These are phyloP conservation scores for Phytophthora boehmeriae DNA, from an alignment of 352 stramenopile species.

Conservation along the genomic window DNA sequence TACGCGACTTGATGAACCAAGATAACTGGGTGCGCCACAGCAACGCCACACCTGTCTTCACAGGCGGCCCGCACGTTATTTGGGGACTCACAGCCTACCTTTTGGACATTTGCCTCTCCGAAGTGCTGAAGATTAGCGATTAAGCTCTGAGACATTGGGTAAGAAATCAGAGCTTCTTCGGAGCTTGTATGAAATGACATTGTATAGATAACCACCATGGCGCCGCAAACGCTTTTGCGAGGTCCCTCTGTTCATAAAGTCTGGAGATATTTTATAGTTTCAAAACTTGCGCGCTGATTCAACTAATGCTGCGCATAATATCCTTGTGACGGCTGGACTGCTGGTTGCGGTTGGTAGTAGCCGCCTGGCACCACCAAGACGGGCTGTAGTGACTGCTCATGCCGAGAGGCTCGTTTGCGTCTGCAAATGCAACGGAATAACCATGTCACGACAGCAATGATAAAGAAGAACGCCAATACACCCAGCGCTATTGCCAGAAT, in stretches of 20 bases:
- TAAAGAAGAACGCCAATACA: constrained; percentile 44
- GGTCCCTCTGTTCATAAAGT: constrained; percentile 10
- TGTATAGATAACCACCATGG: constrained; percentile 23
- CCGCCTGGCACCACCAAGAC: constrained; percentile 36
- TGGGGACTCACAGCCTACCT: constrained; percentile 98
- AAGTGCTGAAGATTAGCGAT: constrained; percentile 60
- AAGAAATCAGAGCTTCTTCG: constrained; percentile 5
- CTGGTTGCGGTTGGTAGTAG: constrained; percentile 37
- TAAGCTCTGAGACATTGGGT: constrained; percentile 8
- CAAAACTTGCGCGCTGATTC: constrained; percentile 13
- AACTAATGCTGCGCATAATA: constrained; percentile 34
- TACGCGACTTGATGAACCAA: constrained; percentile 87
- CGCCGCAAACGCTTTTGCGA: neutral
- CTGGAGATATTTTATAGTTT: constrained; percentile 32
- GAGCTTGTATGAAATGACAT: constrained; percentile 21
- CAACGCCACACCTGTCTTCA: constrained; percentile 94
- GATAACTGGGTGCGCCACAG: constrained; percentile 80
- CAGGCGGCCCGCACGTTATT: constrained; percentile 94
- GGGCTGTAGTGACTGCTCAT: constrained; percentile 34
- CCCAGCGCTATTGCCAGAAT: constrained; percentile 45
- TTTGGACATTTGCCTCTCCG: constrained; percentile 86
- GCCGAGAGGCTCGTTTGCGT: constrained; percentile 28
- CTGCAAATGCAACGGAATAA: constrained; percentile 34
- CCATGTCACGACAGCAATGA: constrained; percentile 37
- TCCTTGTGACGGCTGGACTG: constrained; percentile 33